Base-by-base conservation (phyloP, 108 stramenopile genomes). In the Parietichytrium sp. region DNA sequence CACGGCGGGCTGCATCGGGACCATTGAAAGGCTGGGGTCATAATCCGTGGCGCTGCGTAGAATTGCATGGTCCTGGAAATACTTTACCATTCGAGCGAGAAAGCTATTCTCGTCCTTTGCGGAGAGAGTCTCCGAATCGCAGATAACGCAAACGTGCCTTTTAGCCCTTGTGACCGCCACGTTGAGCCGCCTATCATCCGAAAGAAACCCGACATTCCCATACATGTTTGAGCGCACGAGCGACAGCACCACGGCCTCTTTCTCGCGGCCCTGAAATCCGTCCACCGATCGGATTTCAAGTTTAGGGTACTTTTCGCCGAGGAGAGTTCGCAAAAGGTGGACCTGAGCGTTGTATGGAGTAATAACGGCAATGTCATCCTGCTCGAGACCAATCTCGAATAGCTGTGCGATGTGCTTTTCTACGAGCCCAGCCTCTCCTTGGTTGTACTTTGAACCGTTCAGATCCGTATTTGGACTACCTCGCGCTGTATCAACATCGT, bases 301-400 rank as follows among this genome's bases (percentile, higher is more conserved):
- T 15, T 85, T 91, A 15, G 93, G 92, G 29, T 81, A 85, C 16
- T 91, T 91, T 45, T 85, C 83, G 23, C 89, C 89, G 23, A 87
- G 88, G 26, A 82, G 49, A 3, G 83, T 87, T 25, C 93, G 84
- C 29, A 96, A 82, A 4, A 93, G 80, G 79, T 93, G 92, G 4
- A 97, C 96, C 85, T 99, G 99, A 23, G 95, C 99, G 87, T 98
- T 98, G 93, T 98, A 98, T 2, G 98, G 98, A 20, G 98, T 93
- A 77, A 99, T 96, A 20, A 99, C 89, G 13, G 94, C 96, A 29
- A 99, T 91, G 42, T 98, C 93, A 51, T 89, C 85, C 49, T 88
- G 88, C 7, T 51, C 61, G 2, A 97, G 53, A 20, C 96, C 96
- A 12, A 89, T 42, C 33, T 55, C 50, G 8, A 96, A 48, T 47